A percentile compares a stretch with the other conserved stretches of the same genome.
Evolutionary conservation across 2,329 filamentous ascomycete species (phyloP).

Genomic region (Trichoderma sp.): DNA sequence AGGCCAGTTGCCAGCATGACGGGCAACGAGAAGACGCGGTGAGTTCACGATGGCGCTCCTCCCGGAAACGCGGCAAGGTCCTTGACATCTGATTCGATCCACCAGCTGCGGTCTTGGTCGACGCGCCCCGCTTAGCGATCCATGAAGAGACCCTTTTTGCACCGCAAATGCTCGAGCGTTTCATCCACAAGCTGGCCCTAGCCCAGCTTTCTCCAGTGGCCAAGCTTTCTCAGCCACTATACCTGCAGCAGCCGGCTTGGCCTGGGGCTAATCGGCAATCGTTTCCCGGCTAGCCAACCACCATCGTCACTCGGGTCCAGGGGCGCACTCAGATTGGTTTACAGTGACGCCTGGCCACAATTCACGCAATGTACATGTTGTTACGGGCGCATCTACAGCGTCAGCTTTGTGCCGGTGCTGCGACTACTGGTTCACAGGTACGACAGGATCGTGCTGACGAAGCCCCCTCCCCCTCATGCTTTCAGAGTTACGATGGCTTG

Average conservation of each 20-base stretch:
- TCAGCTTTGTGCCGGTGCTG: neutral
- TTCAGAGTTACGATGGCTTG: neutral
- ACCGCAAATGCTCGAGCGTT: slow-evolving; percentile 15
- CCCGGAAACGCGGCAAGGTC: slow-evolving; percentile 21
- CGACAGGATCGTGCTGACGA: slow-evolving; percentile 1
- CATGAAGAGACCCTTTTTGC: slow-evolving; percentile 16
- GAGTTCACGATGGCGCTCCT: slow-evolving; percentile 2
- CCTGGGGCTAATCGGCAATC: slow-evolving; percentile 24
- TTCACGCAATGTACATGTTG: neutral
- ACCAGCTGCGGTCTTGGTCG: slow-evolving; percentile 11
- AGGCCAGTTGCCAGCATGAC: neutral
- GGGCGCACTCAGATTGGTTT: slow-evolving; percentile 11
- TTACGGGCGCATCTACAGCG: neutral
- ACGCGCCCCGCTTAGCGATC: slow-evolving; percentile 13
- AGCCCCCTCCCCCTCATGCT: slow-evolving; percentile 9
- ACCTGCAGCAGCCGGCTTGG: slow-evolving; percentile 11
- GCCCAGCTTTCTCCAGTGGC: slow-evolving; percentile 1
- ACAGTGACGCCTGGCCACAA: slow-evolving; percentile 12
- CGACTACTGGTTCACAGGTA: neutral
- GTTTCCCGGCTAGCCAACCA: slow-evolving; percentile 21
- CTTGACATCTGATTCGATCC: slow-evolving; percentile 10
- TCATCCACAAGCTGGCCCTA: slow-evolving; percentile 20
- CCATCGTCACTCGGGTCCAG: slow-evolving; percentile 2
- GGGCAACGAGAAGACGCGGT: slow-evolving; percentile 2
- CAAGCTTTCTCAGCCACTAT: slow-evolving; percentile 20